phyloP scores from a whole-genome alignment of 2,329 filamentous ascomycete species.

The Colletotrichum liaoningense region DNA sequence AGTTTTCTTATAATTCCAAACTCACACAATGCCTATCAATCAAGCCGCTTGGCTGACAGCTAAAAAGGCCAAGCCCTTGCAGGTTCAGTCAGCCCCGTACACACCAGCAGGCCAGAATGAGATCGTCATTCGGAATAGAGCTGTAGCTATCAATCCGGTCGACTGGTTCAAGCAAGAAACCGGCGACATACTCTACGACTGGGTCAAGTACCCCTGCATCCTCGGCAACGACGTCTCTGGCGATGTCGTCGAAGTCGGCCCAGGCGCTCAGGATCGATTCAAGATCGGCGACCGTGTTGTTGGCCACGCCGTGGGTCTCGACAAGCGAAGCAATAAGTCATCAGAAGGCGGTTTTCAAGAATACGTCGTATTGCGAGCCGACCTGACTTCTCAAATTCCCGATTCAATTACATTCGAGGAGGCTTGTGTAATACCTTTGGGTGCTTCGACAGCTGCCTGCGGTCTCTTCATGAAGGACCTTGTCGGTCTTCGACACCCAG shows the following conservation, averaged over 20 bases:
- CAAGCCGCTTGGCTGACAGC: conserved; percentile 34
- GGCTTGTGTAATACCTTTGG: conserved; percentile 43
- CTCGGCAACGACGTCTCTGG: conserved; percentile 47
- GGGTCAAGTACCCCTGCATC: conserved; percentile 44
- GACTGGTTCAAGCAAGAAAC: conserved; percentile 41
- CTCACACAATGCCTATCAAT: conserved; percentile 6
- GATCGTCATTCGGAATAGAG: conserved; percentile 44
- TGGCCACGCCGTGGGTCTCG: conserved; percentile 43
- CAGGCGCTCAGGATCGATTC: conserved; percentile 37
- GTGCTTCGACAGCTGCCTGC: conserved; percentile 41
- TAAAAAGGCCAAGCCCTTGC: conserved; percentile 28
- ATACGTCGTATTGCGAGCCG: conserved; percentile 35
- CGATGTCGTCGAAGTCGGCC: conserved; percentile 43
- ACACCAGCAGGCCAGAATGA: conserved; percentile 35
- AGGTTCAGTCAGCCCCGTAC: conserved; percentile 28
- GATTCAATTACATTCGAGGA: conserved; percentile 39
- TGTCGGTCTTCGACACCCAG: conserved; percentile 39
- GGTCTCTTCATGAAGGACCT: conserved; percentile 40
- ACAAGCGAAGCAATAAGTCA: conserved; percentile 45
- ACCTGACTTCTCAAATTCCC: conserved; percentile 38
- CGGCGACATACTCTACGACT: conserved; percentile 36
- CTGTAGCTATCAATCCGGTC: conserved; percentile 47
- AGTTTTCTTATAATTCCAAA: neutral
- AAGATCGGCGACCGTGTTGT: conserved; percentile 43
- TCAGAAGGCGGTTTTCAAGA: conserved; percentile 42